A percentile compares a stretch with the other conserved stretches of the same genome.
Evolutionary conservation across 2,329 filamentous ascomycete species (phyloP).

Genomic region (Simplicillium aogashimaense): DNA sequence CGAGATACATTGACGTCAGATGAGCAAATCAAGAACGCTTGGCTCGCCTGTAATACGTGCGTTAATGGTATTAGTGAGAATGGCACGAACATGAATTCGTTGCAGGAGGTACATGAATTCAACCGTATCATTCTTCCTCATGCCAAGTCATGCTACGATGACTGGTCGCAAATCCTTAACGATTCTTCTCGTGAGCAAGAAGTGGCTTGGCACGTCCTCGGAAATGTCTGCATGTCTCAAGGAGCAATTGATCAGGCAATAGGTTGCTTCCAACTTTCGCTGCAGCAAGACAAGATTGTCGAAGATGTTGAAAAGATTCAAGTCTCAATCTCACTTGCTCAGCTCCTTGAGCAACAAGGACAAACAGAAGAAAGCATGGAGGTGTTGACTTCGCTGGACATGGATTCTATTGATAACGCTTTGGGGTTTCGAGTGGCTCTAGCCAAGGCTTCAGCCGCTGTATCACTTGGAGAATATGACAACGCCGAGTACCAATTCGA

Average conservation of each 20-base stretch:
- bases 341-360: slow-evolving; percentile 11
- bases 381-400: slow-evolving; percentile 11
- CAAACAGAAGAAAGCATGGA: slow-evolving; percentile 9
- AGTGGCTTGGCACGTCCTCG: slow-evolving; percentile 26
- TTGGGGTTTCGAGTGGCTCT: slow-evolving; percentile 13
- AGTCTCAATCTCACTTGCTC: slow-evolving; percentile 12
- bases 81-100: slow-evolving; percentile 9
- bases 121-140: slow-evolving; percentile 16
- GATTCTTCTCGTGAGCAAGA: slow-evolving; percentile 14
- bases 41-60: slow-evolving; percentile 15
- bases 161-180: slow-evolving; percentile 12
- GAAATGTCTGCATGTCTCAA: slow-evolving; percentile 16
- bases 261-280: slow-evolving; percentile 15
- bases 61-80: slow-evolving; percentile 12
- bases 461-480: slow-evolving; percentile 11
- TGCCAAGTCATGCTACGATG: slow-evolving; percentile 15
- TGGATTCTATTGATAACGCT: slow-evolving; percentile 12
- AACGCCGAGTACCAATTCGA: slow-evolving; percentile 12
- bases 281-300: slow-evolving; percentile 8
- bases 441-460: slow-evolving; percentile 12
- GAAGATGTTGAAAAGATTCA: slow-evolving; percentile 12
- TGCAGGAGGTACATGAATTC: slow-evolving; percentile 14
- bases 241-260: slow-evolving; percentile 14
- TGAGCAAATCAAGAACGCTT: slow-evolving; percentile 12
- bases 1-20: slow-evolving; percentile 10